Conservation (phyloP, 2,329 filamentous ascomycete species). For the Acephala macrosclerotiorum region DNA sequence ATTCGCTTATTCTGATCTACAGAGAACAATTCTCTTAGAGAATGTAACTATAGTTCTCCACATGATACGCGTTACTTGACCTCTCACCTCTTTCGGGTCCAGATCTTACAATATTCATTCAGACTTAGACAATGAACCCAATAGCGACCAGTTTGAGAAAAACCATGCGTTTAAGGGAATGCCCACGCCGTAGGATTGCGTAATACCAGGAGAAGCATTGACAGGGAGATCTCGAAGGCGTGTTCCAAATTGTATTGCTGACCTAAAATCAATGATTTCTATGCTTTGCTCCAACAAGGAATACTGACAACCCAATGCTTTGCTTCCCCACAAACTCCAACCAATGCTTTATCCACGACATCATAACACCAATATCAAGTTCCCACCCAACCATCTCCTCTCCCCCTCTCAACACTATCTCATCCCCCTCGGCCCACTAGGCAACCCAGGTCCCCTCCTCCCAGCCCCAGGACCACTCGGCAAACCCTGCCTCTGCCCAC, state of each 20-base stretch:
- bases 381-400: not conserved
- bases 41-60: no score
- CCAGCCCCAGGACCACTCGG: conserved; percentile 51
- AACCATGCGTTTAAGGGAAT: no score
- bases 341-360: conserved; percentile 1
- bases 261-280: not conserved
- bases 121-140: no score
- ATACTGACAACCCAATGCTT: conserved; percentile 4
- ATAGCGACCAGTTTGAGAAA: no score
- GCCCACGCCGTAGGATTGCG: no score
- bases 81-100: no score
- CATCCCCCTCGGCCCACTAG: conserved; percentile 37
- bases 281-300: not conserved
- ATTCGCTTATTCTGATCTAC: no score
- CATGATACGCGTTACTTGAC: no score
- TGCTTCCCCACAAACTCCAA: conserved; percentile 11
- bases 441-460: conserved; percentile 35
- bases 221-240: not conserved
- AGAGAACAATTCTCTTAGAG: no score
- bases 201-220: not conserved
- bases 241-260: not conserved
- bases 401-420: conserved; percentile 26
- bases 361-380: not conserved
- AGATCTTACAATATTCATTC: no score
- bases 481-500: conserved; percentile 50